These are phyloP conservation scores for Suillus sp. DNA, from an alignment of 768 basidiomycete species.

Conservation along the genomic window DNA sequence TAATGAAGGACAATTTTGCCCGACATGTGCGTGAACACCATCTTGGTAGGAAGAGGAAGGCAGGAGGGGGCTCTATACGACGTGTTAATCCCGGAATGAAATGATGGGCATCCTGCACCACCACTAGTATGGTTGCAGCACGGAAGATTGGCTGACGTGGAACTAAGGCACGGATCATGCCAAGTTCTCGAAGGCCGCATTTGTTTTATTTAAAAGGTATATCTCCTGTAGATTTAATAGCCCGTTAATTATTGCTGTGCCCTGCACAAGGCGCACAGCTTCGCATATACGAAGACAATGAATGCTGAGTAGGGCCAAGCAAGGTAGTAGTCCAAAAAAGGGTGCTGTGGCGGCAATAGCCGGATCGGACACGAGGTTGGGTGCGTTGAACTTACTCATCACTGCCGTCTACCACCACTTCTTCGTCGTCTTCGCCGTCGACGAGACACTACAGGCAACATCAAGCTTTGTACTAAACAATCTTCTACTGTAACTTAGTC, in stretches of 20 bases:
- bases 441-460: slow-evolving; percentile 1
- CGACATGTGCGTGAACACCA: slow-evolving; percentile 7
- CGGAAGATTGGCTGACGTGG: not conserved
- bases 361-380: not conserved
- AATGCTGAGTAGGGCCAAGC: not conserved
- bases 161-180: not conserved
- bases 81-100: not conserved
- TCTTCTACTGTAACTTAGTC: slow-evolving; percentile 5
- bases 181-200: not conserved
- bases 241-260: not conserved
- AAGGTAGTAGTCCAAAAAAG: not conserved
- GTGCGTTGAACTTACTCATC: slow-evolving; percentile 5
- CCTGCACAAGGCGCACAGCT: not conserved
- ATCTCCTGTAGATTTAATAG: not conserved
- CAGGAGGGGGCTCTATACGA: not conserved
- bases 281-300: not conserved
- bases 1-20: slow-evolving; percentile 7
- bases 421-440: not conserved
- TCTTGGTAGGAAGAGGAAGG: not conserved
- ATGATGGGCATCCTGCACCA: not conserved
- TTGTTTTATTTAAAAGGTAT: not conserved
- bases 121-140: not conserved
- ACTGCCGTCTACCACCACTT: slow-evolving; percentile 8
- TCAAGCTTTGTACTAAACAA: slow-evolving; percentile 6
- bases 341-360: not conserved